Evolutionary conservation across 371 early-diverging fungal species (phyloP).

Genomic region (Lichtheimia ramosa): DNA sequence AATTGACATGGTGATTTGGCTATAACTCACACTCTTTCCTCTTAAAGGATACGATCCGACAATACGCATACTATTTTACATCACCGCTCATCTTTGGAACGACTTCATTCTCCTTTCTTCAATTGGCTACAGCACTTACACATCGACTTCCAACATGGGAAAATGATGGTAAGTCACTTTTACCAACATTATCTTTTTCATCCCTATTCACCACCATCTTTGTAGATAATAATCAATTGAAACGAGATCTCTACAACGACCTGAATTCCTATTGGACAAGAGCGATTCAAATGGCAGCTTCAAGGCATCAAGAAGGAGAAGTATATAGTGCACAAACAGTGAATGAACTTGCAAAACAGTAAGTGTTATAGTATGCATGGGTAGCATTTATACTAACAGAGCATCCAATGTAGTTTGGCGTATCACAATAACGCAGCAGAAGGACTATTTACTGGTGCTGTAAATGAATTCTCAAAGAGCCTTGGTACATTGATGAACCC

Average conservation of each 20-base stretch:
- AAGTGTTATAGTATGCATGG: slow-evolving; percentile 10
- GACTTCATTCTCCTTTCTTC: slow-evolving; percentile 76
- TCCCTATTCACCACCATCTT: background rate
- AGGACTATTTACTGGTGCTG: slow-evolving; percentile 56
- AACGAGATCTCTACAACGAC: slow-evolving; percentile 66
- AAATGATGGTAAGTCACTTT: slow-evolving; percentile 30
- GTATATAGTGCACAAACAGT: slow-evolving; percentile 72
- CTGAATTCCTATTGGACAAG: slow-evolving; percentile 79
- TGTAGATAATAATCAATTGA: slow-evolving; percentile 62
- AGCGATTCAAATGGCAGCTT: slow-evolving; percentile 69
- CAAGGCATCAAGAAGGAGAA: slow-evolving; percentile 77
- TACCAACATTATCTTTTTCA: too few relatives aligned
- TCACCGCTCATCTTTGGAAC: slow-evolving; percentile 72
- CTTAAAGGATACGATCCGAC: slow-evolving; percentile 67
- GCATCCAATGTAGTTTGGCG: slow-evolving; percentile 40
- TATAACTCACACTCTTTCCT: background rate
- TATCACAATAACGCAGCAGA: slow-evolving; percentile 55
- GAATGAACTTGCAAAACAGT: slow-evolving; percentile 79
- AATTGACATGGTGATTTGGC: background rate
- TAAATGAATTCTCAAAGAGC: slow-evolving; percentile 64
- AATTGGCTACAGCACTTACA: slow-evolving; percentile 71
- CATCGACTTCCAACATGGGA: slow-evolving; percentile 88
- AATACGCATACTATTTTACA: slow-evolving; percentile 88
- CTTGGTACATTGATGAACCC: slow-evolving; percentile 66
- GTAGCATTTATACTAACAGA: background rate